phyloP scores from a whole-genome alignment of 1,284 basidiomycete species.

The Naganishia sp. region DNA sequence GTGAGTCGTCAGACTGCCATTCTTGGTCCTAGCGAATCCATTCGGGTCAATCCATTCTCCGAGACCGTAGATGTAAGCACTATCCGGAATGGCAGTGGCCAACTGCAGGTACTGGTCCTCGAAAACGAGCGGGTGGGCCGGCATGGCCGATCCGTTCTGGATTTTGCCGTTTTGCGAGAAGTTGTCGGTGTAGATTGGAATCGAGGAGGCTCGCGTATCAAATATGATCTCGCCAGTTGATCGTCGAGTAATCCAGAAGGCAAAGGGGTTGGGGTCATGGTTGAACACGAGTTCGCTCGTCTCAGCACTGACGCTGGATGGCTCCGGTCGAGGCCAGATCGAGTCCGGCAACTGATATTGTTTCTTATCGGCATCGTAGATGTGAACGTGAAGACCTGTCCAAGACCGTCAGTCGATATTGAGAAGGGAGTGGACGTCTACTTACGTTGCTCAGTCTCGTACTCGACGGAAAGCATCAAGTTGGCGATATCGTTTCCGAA shows the following conservation, averaged over 20 bases:
- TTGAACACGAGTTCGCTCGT: conserved; percentile 60
- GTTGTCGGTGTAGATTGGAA: conserved; percentile 57
- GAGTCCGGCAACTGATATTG: conserved; percentile 71
- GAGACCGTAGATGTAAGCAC: conserved; percentile 73
- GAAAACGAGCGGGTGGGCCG: conserved; percentile 69
- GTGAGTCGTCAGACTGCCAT: conserved; percentile 17
- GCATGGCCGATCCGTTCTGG: conserved; percentile 59
- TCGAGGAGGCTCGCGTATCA: conserved; percentile 67
- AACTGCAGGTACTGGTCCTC: conserved; percentile 77
- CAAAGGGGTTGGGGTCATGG: conserved; percentile 66
- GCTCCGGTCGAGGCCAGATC: conserved; percentile 63
- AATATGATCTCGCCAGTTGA: conserved; percentile 65
- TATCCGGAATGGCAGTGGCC: conserved; percentile 40
- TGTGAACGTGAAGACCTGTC: conserved; percentile 66
- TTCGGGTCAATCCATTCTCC: conserved; percentile 58
- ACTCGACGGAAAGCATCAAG: conserved; percentile 59
- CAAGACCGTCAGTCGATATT: not conserved
- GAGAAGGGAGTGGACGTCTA: not conserved
- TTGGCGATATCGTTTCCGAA: conserved; percentile 68
- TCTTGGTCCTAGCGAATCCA: conserved; percentile 16
- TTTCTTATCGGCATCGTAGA: conserved; percentile 61
- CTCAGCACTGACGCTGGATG: conserved; percentile 43
- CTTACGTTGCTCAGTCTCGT: conserved; percentile 38
- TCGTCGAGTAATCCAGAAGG: conserved; percentile 74
- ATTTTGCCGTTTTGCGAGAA: conserved; percentile 41